A percentile compares a stretch with the other conserved stretches of the same genome.
Conservation (phyloP, 768 basidiomycete genomes). For the Daedaleopsis sinensis region DNA sequence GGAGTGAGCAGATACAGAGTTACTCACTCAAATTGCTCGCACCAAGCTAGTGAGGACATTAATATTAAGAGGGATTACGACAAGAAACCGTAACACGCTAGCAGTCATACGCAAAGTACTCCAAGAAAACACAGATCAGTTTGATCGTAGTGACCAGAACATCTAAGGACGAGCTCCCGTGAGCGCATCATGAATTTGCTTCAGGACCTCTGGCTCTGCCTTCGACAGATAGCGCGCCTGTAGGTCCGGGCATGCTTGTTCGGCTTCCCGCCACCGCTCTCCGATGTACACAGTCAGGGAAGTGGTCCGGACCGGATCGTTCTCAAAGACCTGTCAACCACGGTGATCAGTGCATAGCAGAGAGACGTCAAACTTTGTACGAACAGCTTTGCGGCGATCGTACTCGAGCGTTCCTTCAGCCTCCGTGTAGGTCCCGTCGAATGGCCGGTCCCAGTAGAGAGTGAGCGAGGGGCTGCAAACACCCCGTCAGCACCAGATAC, state of each 20-base stretch:
- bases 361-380: neutral
- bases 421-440: slow-evolving; percentile 59
- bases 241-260: slow-evolving; percentile 57
- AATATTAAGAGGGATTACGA: too few relatives aligned
- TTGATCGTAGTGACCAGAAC: too few relatives aligned
- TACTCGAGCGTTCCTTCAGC: slow-evolving; percentile 76
- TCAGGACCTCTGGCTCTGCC: slow-evolving; percentile 73
- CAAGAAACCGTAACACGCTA: too few relatives aligned
- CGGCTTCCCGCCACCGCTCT: slow-evolving; percentile 63
- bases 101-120: too few relatives aligned
- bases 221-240: slow-evolving; percentile 60
- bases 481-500: neutral
- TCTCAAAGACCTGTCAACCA: slow-evolving; percentile 57
- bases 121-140: too few relatives aligned
- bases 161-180: slow-evolving; percentile 11
- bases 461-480: slow-evolving; percentile 41
- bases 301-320: slow-evolving; percentile 70
- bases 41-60: too few relatives aligned
- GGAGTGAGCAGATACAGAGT: too few relatives aligned
- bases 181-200: slow-evolving; percentile 52
- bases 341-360: neutral
- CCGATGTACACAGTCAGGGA: slow-evolving; percentile 66
- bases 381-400: slow-evolving; percentile 67
- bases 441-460: slow-evolving; percentile 74
- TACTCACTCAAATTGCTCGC: too few relatives aligned